These are phyloP conservation scores for Scleroderma bovista DNA, from an alignment of 768 basidiomycete genomes.

Conservation along the genomic window DNA sequence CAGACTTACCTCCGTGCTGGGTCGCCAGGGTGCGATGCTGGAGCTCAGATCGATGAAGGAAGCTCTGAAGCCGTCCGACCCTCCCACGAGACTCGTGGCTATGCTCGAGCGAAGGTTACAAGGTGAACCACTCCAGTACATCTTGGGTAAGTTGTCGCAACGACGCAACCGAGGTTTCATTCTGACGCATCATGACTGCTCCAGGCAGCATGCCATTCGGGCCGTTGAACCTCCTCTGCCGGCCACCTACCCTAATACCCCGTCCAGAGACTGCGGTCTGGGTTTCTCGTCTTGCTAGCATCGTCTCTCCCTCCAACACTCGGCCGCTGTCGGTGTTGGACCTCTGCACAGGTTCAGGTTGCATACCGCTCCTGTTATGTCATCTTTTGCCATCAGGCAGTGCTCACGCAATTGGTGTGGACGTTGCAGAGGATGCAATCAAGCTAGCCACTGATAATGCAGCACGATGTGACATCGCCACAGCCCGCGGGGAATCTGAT, in stretches of 20 bases:
- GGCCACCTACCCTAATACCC: conserved; percentile 86
- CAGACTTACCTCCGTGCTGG: conserved; percentile 31
- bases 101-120: conserved; percentile 55
- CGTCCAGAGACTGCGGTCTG: conserved; percentile 93
- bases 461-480: conserved; percentile 15
- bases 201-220: conserved; percentile 84
- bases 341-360: conserved; percentile 90
- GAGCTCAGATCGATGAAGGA: conserved; percentile 50
- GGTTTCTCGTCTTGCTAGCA: conserved; percentile 54
- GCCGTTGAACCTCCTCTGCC: conserved; percentile 63
- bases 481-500: conserved; percentile 1
- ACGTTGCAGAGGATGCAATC: conserved; percentile 59
- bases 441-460: conserved; percentile 44
- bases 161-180: too few species aligned
- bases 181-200: not conserved
- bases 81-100: conserved; percentile 27
- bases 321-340: conserved; percentile 57
- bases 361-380: conserved; percentile 83
- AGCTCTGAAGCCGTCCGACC: conserved; percentile 14
- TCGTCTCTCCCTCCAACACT: conserved; percentile 29
- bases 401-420: conserved; percentile 56
- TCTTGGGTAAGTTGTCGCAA: conserved; percentile 54
- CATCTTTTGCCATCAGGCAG: conserved; percentile 54
- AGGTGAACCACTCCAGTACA: conserved; percentile 88
- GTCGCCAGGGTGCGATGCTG: conserved; percentile 28